A percentile compares a stretch with the other conserved stretches of the same genome.
These are phyloP conservation scores for Blastobotrys terrestris DNA, from an alignment of 805 yeast genomes.

Conservation along the genomic window DNA sequence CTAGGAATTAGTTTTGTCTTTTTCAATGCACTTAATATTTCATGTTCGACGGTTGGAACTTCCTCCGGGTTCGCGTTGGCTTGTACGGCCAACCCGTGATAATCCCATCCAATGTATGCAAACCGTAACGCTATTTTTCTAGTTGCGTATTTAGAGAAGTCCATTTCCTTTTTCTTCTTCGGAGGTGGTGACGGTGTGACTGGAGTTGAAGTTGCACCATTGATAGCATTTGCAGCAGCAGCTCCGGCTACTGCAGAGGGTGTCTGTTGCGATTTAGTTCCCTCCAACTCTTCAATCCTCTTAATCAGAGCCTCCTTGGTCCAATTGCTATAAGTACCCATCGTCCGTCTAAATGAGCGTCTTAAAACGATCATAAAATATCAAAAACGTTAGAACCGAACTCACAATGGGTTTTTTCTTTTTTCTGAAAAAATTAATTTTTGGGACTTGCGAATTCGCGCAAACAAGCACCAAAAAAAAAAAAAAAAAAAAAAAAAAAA, in stretches of 20 bases:
- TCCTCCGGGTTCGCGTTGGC: conserved; percentile 45
- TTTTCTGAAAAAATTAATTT: background rate
- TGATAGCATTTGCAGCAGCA: background rate
- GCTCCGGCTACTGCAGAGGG: background rate
- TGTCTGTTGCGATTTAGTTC: conserved; percentile 1
- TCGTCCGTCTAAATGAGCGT: background rate
- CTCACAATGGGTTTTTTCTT: background rate
- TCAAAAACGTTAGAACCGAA: background rate
- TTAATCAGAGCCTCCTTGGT: conserved; percentile 56
- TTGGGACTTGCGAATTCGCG: no score
- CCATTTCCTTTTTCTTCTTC: conserved; percentile 44
- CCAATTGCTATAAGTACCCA: conserved; percentile 50
- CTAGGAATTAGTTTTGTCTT: conserved; percentile 57
- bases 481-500: background rate
- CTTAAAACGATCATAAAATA: background rate
- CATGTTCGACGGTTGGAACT: conserved; percentile 81
- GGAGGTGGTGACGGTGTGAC: conserved; percentile 2
- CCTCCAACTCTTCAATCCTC: conserved; percentile 53
- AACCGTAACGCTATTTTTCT: conserved; percentile 75
- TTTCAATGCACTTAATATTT: conserved; percentile 62
- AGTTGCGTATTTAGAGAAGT: conserved; percentile 54
- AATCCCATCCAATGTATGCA: conserved; percentile 88
- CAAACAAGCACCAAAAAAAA: background rate
- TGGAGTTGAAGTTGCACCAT: background rate
- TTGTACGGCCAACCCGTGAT: conserved; percentile 85